phyloP scores from a whole-genome alignment of 768 basidiomycete species.

The Termitomyces sp. region DNA sequence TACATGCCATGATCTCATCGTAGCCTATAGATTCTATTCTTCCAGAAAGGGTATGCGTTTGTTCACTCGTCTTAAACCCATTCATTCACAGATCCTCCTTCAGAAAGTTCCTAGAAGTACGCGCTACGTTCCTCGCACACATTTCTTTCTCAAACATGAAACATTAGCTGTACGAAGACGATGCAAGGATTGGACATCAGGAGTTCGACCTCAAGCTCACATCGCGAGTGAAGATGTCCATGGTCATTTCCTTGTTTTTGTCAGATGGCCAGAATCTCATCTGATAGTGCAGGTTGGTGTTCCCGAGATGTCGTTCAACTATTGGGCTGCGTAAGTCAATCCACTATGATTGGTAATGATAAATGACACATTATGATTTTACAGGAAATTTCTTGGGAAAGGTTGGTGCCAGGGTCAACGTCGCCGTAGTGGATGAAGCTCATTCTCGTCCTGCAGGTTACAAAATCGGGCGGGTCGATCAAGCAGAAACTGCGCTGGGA shows the following conservation, averaged over 20 bases:
- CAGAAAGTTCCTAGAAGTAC: slow-evolving; percentile 80
- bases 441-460: slow-evolving; percentile 47
- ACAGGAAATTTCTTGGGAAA: slow-evolving; percentile 80
- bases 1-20: slow-evolving; percentile 11
- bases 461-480: slow-evolving; percentile 96
- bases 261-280: not conserved
- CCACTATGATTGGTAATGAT: not conserved
- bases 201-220: slow-evolving; percentile 95
- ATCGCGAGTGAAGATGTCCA: slow-evolving; percentile 95
- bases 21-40: slow-evolving; percentile 75
- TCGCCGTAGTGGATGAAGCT: not conserved
- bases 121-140: not conserved
- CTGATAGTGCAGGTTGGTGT: slow-evolving; percentile 71
- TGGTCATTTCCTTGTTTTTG: slow-evolving; percentile 49
- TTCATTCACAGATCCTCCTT: not conserved
- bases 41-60: slow-evolving; percentile 84
- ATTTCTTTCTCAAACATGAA: not conserved
- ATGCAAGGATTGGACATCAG: slow-evolving; percentile 88
- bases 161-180: slow-evolving; percentile 85
- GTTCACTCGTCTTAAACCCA: not conserved
- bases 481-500: slow-evolving; percentile 94
- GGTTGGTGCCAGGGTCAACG: slow-evolving; percentile 29
- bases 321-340: slow-evolving; percentile 77
- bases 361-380: not conserved
- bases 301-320: slow-evolving; percentile 90